Percentiles rank a stretch among this genome's conserved stretches.
phyloP scores from a whole-genome alignment of 805 yeast genomes.

The Millerozyma miso region DNA sequence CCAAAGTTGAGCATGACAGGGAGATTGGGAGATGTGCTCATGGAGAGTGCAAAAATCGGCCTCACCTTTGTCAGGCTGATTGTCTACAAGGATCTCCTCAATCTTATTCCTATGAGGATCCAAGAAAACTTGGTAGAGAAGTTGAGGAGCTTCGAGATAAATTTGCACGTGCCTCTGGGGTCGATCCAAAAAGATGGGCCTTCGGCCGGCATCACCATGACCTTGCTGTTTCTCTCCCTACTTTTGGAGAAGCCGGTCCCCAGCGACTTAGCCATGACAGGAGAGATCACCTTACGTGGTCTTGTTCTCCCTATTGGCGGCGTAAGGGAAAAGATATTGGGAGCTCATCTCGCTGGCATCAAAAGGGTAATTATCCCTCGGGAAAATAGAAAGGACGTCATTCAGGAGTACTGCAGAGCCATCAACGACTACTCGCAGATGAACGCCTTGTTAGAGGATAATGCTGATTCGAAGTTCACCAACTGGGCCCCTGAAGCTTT shows the following conservation, averaged over 20 bases:
- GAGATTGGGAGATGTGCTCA: constrained; percentile 71
- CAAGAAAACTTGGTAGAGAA: constrained; percentile 32
- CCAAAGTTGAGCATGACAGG: constrained; percentile 65
- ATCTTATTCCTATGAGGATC: constrained; percentile 24
- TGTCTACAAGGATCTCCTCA: constrained; percentile 27
- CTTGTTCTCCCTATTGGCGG: constrained; percentile 81
- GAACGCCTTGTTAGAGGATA: constrained; percentile 34
- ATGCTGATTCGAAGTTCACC: constrained; percentile 23
- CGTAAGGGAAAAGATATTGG: constrained; percentile 67
- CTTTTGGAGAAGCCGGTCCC: constrained; percentile 42
- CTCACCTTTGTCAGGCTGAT: constrained; percentile 66
- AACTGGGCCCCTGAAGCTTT: constrained; percentile 47
- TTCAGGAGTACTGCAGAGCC: constrained; percentile 46
- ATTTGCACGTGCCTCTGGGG: constrained; percentile 48
- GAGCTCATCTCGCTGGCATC: constrained; percentile 65
- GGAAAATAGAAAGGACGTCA: constrained; percentile 64
- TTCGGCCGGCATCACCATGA: constrained; percentile 47
- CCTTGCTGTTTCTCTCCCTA: constrained; percentile 43
- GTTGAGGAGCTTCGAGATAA: constrained; percentile 54
- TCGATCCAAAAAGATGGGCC: constrained; percentile 47
- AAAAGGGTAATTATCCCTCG: constrained; percentile 65
- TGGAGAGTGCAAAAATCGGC: constrained; percentile 80
- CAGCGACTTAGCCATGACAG: constrained; percentile 71
- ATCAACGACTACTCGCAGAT: constrained; percentile 27
- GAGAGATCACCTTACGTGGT: constrained; percentile 78